Base-by-base conservation (phyloP, 495 filamentous ascomycete species). In the Daldinia grandis region DNA sequence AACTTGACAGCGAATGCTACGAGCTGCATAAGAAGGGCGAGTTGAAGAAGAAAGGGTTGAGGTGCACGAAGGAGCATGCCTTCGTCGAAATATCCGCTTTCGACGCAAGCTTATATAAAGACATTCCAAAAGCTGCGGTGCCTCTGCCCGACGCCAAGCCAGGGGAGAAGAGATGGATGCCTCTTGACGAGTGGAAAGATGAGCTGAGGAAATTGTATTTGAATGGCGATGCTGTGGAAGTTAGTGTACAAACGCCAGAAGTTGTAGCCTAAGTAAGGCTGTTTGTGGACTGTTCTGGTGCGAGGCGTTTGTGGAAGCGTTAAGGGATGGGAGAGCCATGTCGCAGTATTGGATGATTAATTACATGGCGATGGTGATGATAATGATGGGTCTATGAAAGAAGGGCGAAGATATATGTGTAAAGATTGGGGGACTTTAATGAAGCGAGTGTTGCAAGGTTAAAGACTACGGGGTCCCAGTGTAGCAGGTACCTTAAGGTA, bases 121-220 rank as follows among this genome's bases (percentile, higher is more conserved):
- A 5, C 68, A 69, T 71, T 77, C 82, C 37, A 56, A 74, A 40
- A 74, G 58, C 31, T 10, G 63, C 21, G 15, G 49, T 74, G 14
- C 72, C 68, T 6, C 61, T 76, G 21, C 68, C 72, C 5, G 65
- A 66, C 3, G 30, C 49, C 17, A 60, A 42, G 35, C 60, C 38
- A 1, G 21, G 69, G 54, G 75, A 61, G 3, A 76, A 78, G 61
- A 72, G 76, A 10, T 74, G 76, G 56, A 73, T 84, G 7, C 37
- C 78, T 35, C 49, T 81, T 8, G 76, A 78, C 5, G 76, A 81
- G 51, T 84, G 79, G 81, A 80, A 79, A 53, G 66, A 56, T 8
- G 76, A 69, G 9, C 65, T 81, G 63, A 68, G 53, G 55, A 73
- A 55, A 54, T 50, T 71, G 31, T 76, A 76, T 55, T 10, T 76